Base-by-base conservation (phyloP, 441 rosid species). In the Euphorbia neoarborescens region DNA sequence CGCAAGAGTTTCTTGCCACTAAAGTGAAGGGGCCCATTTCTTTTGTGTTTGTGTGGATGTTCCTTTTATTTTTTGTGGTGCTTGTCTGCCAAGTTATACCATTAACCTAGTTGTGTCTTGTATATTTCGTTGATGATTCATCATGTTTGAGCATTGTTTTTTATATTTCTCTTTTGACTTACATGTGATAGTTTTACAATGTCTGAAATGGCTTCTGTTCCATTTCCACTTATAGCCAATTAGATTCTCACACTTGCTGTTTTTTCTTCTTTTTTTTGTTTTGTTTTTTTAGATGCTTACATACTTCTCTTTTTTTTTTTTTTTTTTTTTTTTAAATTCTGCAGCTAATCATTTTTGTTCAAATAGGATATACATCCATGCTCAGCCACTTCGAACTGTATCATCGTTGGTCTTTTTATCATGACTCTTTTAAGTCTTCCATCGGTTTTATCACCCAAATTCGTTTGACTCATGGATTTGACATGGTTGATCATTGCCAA, bases 141-240 rank as follows among this genome's bases (percentile, higher is more conserved):
- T 34, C 70, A 57, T 15, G 17, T 20, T 34, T 71, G 44, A 50
- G 50, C 65, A 58, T 35, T 42, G 37, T 40, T 42, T 40, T 59
- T 38, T 44, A 20, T 67, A 19, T 15, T 11, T 34, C n/a, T 67
- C 46, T 19, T 51, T 22, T 11, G 34, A 40, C 9, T 12, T 22
- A 51, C 5, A 46, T 20, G 34, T 54, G 37, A 38, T 68, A 30
- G 3, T 37, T 7, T 69, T 12, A 27, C 38, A 68, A n/a, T 17
- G 27, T 54, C 44, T 68, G 32, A 67, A 19, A 30, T 34, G 46
- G 19, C 42, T 67, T 30, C 22, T 24, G 7, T 54, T 67, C 25
- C 24, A 38, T 50, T 11, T 40, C 51, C 51, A 40, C 51, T 40
- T 6, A 22, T 30, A 7, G 9, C 40, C n/a, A 34, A 40, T 25